phyloP scores from a whole-genome alignment of 2,329 filamentous ascomycete species.

The Xylaria sp. region DNA sequence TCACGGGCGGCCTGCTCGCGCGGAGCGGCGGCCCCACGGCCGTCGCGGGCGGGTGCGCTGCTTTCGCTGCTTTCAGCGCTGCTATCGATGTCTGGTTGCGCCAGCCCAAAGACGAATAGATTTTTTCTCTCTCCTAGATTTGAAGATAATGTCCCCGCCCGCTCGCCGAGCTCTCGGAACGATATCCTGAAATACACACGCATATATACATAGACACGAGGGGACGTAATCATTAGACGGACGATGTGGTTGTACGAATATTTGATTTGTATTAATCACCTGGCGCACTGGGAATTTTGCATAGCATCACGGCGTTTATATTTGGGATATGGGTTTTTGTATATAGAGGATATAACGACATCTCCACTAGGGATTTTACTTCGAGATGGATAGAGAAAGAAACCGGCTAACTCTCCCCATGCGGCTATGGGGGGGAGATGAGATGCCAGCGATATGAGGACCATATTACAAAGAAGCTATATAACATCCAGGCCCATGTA shows the following conservation, averaged over 20 bases:
- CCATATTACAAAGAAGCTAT: conserved; percentile 15
- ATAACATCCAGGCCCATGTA: conserved; percentile 4
- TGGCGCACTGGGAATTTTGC: conserved; percentile 35
- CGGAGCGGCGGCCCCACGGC: conserved; percentile 90
- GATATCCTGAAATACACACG: background rate
- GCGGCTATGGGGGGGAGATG: conserved; percentile 1
- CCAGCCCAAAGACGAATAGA: conserved; percentile 73
- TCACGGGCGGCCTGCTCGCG: conserved; percentile 90
- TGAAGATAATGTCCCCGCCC: no score
- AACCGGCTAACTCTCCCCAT: background rate
- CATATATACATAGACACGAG: background rate
- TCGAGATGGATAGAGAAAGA: background rate
- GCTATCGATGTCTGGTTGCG: conserved; percentile 95
- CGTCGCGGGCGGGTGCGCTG: conserved; percentile 85
- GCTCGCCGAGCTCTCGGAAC: no score
- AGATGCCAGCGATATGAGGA: conserved; percentile 11
- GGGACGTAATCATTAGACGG: background rate
- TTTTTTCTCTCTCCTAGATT: background rate
- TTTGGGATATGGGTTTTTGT: conserved; percentile 12
- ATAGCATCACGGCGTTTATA: conserved; percentile 42
- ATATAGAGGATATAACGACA: conserved; percentile 34
- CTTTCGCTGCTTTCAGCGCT: conserved; percentile 91
- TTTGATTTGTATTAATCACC: conserved; percentile 31
- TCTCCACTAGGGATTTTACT: conserved; percentile 43
- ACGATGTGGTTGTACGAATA: conserved; percentile 27